Evolutionary conservation across 2,329 filamentous ascomycete genomes (phyloP), one percentile per base, ranked within the genome.

Genomic region (Akanthomyces lecanii): DNA sequence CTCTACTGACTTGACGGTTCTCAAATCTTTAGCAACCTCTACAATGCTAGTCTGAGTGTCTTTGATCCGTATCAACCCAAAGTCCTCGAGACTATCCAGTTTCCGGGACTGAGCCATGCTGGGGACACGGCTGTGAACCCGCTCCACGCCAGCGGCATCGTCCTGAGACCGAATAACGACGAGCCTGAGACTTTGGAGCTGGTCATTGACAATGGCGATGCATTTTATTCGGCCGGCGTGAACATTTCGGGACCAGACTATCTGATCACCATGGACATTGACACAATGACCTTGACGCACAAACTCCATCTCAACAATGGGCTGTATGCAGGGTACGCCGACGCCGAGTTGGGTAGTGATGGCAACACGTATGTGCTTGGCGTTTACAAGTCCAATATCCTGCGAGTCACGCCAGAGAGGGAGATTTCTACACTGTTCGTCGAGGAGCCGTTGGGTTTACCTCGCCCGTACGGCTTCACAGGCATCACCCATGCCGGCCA

Each of bases 271-370:
- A 63, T 63, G 61, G 47, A 58, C 7, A 38, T 63, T 25, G 33
- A 33, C 4, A 63, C 52, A 44, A 63, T 52, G 44, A 44, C 50
- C 38, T 45, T 63, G 33, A 57, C 54, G 21, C 25, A 50, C 33
- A 47, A 58, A 44, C 53, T 63, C 16, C 61, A 30, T 45, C 61
- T 63, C 44, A 63, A 63, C 61, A 63, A 63, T 42, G 61, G 61
- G 14, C 23, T 63, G 10, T 63, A 63, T n/a, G 61, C 61, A 11
- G 61, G 61, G 45, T 63, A 63, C n/a, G 61, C 61, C 28, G 61
- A 63, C n/a, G 61, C 61, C 16, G 61, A 63, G 21, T 30, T 57
- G 14, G 61, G 53, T 2, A 51, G 42, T 14, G 61, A 63, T 28
- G 54, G 54, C 8, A 63, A 63, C 25, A 63, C 61, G 18, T 63